Conservation (phyloP, 2,329 filamentous ascomycete genomes). For the Cercospora sp. region DNA sequence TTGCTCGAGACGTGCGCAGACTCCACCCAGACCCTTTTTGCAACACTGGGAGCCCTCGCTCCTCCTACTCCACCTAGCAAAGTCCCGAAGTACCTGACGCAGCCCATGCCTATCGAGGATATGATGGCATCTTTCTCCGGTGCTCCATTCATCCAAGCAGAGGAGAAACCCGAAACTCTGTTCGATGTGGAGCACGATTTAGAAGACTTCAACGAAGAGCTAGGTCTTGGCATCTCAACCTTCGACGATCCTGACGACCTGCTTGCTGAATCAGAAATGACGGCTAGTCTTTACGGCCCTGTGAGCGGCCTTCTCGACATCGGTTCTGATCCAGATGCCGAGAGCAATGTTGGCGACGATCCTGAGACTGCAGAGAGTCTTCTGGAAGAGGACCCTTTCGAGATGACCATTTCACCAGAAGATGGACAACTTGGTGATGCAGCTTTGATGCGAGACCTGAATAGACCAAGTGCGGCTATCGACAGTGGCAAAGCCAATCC, state of each 20-base stretch:
- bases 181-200: constrained; percentile 38
- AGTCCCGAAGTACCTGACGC: constrained; percentile 81
- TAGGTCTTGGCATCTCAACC: constrained; percentile 28
- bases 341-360: constrained; percentile 24
- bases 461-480: constrained; percentile 30
- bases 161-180: constrained; percentile 60
- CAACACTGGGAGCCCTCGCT: constrained; percentile 73
- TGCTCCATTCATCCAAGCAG: constrained; percentile 69
- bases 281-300: constrained; percentile 37
- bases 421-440: constrained; percentile 35
- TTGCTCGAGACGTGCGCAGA: constrained; percentile 95
- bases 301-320: constrained; percentile 34
- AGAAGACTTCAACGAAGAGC: constrained; percentile 35
- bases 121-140: constrained; percentile 88
- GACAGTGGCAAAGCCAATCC: constrained; percentile 30
- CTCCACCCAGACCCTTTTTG: constrained; percentile 88
- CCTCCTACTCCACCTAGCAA: constrained; percentile 82
- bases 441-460: constrained; percentile 36
- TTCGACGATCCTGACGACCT: constrained; percentile 42
- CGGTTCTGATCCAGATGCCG: constrained; percentile 28
- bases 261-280: constrained; percentile 38
- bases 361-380: constrained; percentile 40
- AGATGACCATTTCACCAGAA: constrained; percentile 37
- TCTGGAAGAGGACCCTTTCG: constrained; percentile 43
- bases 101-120: constrained; percentile 81